phyloP scores from a whole-genome alignment of 2,329 filamentous ascomycete genomes.

The Ceratocystis huliohia region DNA sequence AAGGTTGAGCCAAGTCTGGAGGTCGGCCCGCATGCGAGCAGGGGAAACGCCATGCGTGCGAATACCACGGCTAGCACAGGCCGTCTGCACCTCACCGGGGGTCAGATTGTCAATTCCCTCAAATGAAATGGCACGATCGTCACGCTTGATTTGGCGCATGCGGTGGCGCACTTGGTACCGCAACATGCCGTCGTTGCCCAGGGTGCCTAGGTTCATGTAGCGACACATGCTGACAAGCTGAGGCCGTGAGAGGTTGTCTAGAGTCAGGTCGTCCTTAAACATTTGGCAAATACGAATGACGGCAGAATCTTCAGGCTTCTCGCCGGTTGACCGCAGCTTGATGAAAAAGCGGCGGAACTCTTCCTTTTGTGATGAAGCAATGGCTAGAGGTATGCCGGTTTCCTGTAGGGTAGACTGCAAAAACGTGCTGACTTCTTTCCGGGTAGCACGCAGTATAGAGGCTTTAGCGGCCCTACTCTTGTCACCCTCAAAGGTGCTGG shows the following conservation, averaged over 20 bases:
- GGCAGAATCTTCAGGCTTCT: constrained; percentile 74
- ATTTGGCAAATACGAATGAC: constrained; percentile 99
- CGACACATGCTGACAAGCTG: constrained; percentile 96
- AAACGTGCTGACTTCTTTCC: constrained; percentile 88
- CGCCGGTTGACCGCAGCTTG: constrained; percentile 83
- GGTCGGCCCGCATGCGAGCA: constrained; percentile 72
- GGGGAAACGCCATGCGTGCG: constrained; percentile 87
- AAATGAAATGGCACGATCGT: constrained; percentile 85
- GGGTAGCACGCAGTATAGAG: constrained; percentile 62
- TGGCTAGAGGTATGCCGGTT: constrained; percentile 79
- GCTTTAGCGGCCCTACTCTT: constrained; percentile 85
- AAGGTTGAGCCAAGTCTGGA: constrained; percentile 88
- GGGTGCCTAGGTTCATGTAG: constrained; percentile 95
- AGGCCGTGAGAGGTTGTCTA: constrained; percentile 91
- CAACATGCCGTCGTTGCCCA: constrained; percentile 94
- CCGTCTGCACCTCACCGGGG: constrained; percentile 84
- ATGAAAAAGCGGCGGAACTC: constrained; percentile 96
- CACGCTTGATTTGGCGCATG: constrained; percentile 98
- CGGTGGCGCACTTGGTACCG: constrained; percentile 93
- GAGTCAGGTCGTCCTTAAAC: constrained; percentile 92
- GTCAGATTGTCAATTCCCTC: constrained; percentile 89
- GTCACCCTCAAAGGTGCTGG: constrained; percentile 90
- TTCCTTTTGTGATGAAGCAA: constrained; percentile 73
- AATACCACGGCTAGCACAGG: constrained; percentile 82
- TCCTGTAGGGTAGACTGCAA: constrained; percentile 79